Conservation (phyloP, 495 filamentous ascomycete species). For the Tuber brumale region DNA sequence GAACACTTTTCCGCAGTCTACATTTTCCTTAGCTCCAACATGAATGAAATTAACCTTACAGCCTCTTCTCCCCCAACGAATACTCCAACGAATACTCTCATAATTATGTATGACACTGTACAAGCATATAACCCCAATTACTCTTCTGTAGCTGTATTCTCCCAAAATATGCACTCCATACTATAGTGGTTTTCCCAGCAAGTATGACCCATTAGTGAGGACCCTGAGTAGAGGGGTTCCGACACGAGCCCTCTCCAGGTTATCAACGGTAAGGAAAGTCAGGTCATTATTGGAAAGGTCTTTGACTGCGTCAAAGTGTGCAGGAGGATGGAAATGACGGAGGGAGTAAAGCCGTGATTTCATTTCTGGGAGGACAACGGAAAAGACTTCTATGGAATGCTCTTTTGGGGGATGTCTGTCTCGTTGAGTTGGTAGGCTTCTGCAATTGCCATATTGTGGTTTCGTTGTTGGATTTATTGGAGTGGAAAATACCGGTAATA, state of each 20-base stretch:
- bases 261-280: conserved; percentile 47
- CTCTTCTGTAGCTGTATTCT: conserved; percentile 50
- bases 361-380: conserved; percentile 25
- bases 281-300: conserved; percentile 48
- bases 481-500: neutral
- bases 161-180: conserved; percentile 56
- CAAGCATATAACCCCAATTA: conserved; percentile 41
- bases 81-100: conserved; percentile 48
- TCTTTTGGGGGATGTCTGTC: conserved; percentile 21
- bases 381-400: conserved; percentile 26
- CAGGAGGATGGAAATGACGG: conserved; percentile 36
- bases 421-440: conserved; percentile 26
- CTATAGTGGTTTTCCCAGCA: neutral
- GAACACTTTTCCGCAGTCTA: conserved; percentile 47
- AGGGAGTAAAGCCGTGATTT: conserved; percentile 20
- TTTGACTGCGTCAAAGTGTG: conserved; percentile 47
- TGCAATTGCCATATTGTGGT: conserved; percentile 25
- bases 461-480: neutral
- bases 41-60: conserved; percentile 52
- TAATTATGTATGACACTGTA: too few relatives aligned
- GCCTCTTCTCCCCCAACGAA: conserved; percentile 49
- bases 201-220: neutral
- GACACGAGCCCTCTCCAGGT: conserved; percentile 50
- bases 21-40: conserved; percentile 48
- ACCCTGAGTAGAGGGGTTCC: conserved; percentile 29